Evolutionary conservation across 495 filamentous ascomycete species (phyloP).

Genomic region (Alectoria sarmentosa): DNA sequence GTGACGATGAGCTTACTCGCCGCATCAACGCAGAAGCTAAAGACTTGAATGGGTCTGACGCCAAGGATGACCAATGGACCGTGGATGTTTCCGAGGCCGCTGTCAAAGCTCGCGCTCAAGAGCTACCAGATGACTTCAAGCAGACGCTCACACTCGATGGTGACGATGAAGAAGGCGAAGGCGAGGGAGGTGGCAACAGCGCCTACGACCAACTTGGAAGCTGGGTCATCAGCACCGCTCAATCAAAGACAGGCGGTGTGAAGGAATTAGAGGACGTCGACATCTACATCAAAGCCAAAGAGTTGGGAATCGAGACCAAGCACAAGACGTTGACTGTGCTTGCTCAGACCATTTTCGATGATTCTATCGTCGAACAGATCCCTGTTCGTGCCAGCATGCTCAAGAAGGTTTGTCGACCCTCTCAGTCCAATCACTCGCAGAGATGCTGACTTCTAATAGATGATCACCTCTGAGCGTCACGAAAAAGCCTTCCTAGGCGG

Average conservation of each 20-base stretch:
- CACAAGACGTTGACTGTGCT: slow-evolving; percentile 89
- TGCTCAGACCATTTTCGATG: slow-evolving; percentile 88
- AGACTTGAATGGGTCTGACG: slow-evolving; percentile 58
- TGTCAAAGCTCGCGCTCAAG: slow-evolving; percentile 85
- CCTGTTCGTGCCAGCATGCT: slow-evolving; percentile 72
- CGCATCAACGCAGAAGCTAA: slow-evolving; percentile 79
- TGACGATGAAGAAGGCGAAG: slow-evolving; percentile 75
- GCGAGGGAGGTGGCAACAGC: slow-evolving; percentile 65
- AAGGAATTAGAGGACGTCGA: slow-evolving; percentile 74
- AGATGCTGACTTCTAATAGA: slow-evolving; percentile 33
- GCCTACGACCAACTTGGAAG: slow-evolving; percentile 87
- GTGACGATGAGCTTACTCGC: slow-evolving; percentile 88
- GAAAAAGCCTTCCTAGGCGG: slow-evolving; percentile 97
- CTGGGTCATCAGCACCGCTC: slow-evolving; percentile 77
- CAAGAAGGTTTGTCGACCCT: slow-evolving; percentile 57
- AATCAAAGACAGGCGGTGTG: slow-evolving; percentile 59
- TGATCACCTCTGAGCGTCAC: slow-evolving; percentile 84
- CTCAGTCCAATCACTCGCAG: background rate
- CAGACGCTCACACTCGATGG: slow-evolving; percentile 70
- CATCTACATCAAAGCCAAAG: slow-evolving; percentile 90
- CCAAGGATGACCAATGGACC: slow-evolving; percentile 85
- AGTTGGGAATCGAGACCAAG: slow-evolving; percentile 90
- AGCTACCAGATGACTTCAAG: slow-evolving; percentile 87
- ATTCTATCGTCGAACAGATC: slow-evolving; percentile 82
- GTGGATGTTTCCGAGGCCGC: slow-evolving; percentile 93